Base-by-base conservation (phyloP, 305 asterid genomes). In the Euphrasia arctica region DNA sequence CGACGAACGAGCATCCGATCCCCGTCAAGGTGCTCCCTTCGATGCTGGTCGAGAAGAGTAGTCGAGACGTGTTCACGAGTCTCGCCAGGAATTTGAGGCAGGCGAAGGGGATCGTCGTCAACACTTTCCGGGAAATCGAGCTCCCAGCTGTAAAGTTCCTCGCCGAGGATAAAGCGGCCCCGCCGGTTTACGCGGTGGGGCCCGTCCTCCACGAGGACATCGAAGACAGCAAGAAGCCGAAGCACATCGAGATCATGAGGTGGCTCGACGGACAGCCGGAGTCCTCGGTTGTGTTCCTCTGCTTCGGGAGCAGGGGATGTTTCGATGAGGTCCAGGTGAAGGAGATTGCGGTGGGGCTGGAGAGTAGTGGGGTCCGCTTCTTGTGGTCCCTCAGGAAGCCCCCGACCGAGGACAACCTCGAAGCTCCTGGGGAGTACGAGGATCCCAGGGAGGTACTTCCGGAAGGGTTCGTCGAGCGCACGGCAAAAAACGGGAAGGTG, bases 401-500 rank as follows among this genome's bases (percentile, higher is more conserved):
- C 32, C 32, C 2, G 1, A 2, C 32, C 32, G 2, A 29, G 4
- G 3, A 4, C 4, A 29, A 4, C 2, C 4, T 4, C 32, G 32
- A 11, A 1, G 2, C 9, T 42, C 12, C 11, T 0, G 48, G 27
- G 0, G 60, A 55, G 36, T 55, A 55, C 9, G 72, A 77, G 1
- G 57, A 73, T 31, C 62, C 28, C 0, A 71, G 29, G 0, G 78
- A 76, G 3, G 71, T 77, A 0, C 25, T 84, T 14, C 91, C 91
- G 2, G 71, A 66, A 28, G 91, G 89, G 34, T 86, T 86, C 64
- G 8, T 75, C 15, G 64, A 74, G 50, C 55, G 83, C 2, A 82
- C 75, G 0, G 14, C n/a, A 3, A 75, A 68, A 0, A 25, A 41
- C 0, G 95, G 95, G 6, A 82, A 51, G 28, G 85, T 86, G 27